phyloP scores from a whole-genome alignment of 176 grass and related monocot species.

The Raddia guianensis region DNA sequence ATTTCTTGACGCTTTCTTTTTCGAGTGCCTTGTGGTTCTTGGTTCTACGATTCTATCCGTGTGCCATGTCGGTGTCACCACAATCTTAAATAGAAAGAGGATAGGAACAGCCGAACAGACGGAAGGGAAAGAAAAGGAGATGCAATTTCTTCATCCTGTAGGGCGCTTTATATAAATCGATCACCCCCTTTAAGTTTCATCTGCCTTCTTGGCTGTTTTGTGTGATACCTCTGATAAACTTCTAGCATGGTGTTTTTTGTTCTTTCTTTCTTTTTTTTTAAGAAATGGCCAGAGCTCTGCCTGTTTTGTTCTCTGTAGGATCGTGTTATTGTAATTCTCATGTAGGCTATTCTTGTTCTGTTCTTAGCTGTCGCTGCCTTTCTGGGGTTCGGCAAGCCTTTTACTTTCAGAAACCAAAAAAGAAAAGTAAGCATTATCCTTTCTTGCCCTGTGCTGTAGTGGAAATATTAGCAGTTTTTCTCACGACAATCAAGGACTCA shows the following conservation, averaged over 20 bases:
- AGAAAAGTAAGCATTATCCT: not conserved
- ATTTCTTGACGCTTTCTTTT: not conserved
- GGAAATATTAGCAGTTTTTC: not conserved
- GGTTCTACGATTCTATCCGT: constrained; percentile 1
- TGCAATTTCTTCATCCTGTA: not conserved
- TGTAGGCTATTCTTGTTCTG: not conserved
- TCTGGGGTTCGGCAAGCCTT: not conserved
- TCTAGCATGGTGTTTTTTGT: not conserved
- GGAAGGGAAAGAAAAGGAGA: not conserved
- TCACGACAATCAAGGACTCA: not conserved
- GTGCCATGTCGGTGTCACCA: constrained; percentile 27
- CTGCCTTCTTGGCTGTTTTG: constrained; percentile 3
- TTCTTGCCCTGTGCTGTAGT: not conserved
- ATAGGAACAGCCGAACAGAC: constrained; percentile 6
- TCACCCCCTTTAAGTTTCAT: not conserved
- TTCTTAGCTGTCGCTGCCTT: not conserved
- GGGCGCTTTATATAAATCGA: not conserved
- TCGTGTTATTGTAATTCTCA: not conserved
- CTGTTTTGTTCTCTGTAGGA: not conserved
- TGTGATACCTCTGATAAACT: not conserved
- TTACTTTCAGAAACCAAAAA: not conserved
- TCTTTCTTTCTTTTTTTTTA: not conserved
- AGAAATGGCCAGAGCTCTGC: too few relatives aligned
- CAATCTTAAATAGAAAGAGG: not conserved
- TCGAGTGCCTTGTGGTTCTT: not conserved